Conservation (phyloP, 768 basidiomycete genomes). For the Mycena haematopus region DNA sequence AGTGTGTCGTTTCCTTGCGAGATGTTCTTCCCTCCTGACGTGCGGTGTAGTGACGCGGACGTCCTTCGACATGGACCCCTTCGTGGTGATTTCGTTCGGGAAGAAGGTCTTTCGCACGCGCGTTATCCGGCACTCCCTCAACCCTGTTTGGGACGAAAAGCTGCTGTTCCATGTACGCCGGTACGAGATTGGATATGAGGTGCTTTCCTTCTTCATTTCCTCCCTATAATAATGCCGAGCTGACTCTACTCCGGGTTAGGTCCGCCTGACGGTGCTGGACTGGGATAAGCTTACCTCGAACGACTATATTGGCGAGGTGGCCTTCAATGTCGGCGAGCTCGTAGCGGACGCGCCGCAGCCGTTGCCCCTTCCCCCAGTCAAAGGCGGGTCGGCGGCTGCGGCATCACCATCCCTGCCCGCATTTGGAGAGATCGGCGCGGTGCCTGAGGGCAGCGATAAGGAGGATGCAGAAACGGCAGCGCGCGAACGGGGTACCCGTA, state of each 20-base stretch:
- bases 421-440: neutral
- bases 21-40: neutral
- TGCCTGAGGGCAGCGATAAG: neutral
- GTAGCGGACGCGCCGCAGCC: slow-evolving; percentile 71
- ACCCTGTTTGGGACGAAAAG: slow-evolving; percentile 95
- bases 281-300: slow-evolving; percentile 96
- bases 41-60: slow-evolving; percentile 72
- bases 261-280: slow-evolving; percentile 87
- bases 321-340: slow-evolving; percentile 74
- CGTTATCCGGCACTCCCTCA: slow-evolving; percentile 80
- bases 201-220: neutral
- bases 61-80: slow-evolving; percentile 97
- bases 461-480: slow-evolving; percentile 39
- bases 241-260: slow-evolving; percentile 43
- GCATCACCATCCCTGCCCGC: slow-evolving; percentile 16
- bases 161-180: slow-evolving; percentile 92
- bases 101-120: slow-evolving; percentile 97
- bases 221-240: neutral
- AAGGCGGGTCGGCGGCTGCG: neutral
- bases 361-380: slow-evolving; percentile 9
- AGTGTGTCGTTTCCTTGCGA: slow-evolving; percentile 55
- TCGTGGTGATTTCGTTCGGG: slow-evolving; percentile 94
- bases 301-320: slow-evolving; percentile 85
- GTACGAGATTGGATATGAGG: slow-evolving; percentile 71
- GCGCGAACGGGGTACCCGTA: slow-evolving; percentile 47